These are phyloP conservation scores for Neoboletus magnificus DNA, from an alignment of 768 basidiomycete genomes.

Conservation along the genomic window DNA sequence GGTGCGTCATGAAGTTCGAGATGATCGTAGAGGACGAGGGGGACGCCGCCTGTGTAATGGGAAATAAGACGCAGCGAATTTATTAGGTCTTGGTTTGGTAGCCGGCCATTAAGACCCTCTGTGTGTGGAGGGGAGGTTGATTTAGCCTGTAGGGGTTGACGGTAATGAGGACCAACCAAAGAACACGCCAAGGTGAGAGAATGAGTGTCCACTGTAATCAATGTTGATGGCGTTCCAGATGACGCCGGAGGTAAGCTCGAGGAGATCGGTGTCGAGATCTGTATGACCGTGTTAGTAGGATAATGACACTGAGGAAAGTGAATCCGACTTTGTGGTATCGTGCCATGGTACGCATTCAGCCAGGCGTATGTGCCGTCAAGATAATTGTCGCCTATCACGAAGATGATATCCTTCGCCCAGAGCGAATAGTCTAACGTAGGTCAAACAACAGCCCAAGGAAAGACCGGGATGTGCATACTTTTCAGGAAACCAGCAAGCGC, in stretches of 20 bases:
- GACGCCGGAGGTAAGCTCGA: conserved; percentile 73
- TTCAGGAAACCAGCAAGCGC: conserved; percentile 82
- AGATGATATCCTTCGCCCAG: conserved; percentile 94
- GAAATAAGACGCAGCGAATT: conserved; percentile 79
- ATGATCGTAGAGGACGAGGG: conserved; percentile 80
- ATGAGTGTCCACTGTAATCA: conserved; percentile 96
- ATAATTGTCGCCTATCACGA: conserved; percentile 86
- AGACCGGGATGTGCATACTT: conserved; percentile 44
- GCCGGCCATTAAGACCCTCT: conserved; percentile 94
- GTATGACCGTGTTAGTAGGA: not conserved
- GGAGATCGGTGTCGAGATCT: conserved; percentile 67
- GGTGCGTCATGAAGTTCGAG: conserved; percentile 47
- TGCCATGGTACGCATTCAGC: conserved; percentile 79
- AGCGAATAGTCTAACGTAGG: conserved; percentile 64
- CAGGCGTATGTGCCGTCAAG: conserved; percentile 93
- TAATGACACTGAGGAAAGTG: not conserved
- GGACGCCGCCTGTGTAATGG: conserved; percentile 68
- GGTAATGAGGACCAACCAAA: conserved; percentile 57
- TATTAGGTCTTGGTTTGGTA: conserved; percentile 94
- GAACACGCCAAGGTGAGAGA: conserved; percentile 93
- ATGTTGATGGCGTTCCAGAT: conserved; percentile 95
- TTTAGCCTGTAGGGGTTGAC: conserved; percentile 1
- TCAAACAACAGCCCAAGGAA: conserved; percentile 3
- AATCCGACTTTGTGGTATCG: conserved; percentile 58
- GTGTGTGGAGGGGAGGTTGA: conserved; percentile 1